Percentiles rank a stretch among this genome's conserved stretches.
Conservation (phyloP, 305 asterid genomes). For the Fraxinus albicans region DNA sequence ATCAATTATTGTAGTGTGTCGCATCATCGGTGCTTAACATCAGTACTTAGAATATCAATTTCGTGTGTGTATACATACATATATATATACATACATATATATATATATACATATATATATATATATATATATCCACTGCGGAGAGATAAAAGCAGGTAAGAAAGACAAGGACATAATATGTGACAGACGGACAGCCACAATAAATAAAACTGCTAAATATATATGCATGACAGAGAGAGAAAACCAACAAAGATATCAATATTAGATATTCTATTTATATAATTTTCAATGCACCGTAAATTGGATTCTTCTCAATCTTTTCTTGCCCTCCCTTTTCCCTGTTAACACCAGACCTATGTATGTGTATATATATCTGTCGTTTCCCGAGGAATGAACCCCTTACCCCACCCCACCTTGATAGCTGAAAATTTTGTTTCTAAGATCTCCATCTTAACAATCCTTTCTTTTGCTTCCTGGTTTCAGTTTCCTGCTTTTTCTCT, state of each 20-base stretch:
- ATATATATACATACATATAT: not conserved
- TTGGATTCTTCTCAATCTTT: constrained; percentile 18
- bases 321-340: not conserved
- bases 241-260: constrained; percentile 29
- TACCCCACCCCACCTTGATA: constrained; percentile 3
- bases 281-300: constrained; percentile 25
- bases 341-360: not conserved
- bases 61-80: not conserved
- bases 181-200: constrained; percentile 29
- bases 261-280: not conserved
- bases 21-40: too few relatives aligned
- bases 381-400: constrained; percentile 24
- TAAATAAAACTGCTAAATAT: constrained; percentile 26
- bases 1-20: too few relatives aligned
- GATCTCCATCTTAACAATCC: constrained; percentile 5
- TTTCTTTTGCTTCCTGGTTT: constrained; percentile 8
- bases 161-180: constrained; percentile 31
- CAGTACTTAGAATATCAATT: too few relatives aligned
- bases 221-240: constrained; percentile 28
- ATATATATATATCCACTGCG: not conserved
- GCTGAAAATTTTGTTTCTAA: constrained; percentile 21
- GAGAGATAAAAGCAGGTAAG: not conserved
- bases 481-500: not conserved
- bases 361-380: constrained; percentile 33
- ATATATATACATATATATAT: not conserved